Percentiles rank a stretch among this genome's conserved stretches.
phyloP scores from a whole-genome alignment of 192 early-diverging fungal genomes.

The Coemansia sp. region DNA sequence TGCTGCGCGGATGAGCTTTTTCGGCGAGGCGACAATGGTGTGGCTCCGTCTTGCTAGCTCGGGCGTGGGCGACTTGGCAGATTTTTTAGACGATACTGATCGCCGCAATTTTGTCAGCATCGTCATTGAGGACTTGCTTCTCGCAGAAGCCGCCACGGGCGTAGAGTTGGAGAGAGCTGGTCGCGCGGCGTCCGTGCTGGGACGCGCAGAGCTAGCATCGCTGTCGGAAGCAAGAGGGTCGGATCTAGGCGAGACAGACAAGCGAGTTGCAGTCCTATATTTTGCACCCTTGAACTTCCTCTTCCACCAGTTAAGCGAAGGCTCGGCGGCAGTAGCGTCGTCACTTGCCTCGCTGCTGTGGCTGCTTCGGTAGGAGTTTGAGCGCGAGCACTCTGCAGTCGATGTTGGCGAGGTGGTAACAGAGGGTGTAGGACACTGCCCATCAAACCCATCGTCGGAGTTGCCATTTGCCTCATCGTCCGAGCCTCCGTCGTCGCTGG shows the following conservation, averaged over 20 bases:
- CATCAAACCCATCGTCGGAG: conserved; percentile 49
- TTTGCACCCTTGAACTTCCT: conserved; percentile 26
- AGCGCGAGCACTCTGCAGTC: conserved; percentile 50
- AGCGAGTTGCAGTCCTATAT: conserved; percentile 8
- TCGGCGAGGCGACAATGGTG: conserved; percentile 9
- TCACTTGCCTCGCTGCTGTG: conserved; percentile 35
- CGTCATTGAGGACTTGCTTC: conserved; percentile 11
- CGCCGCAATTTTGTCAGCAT: conserved; percentile 46
- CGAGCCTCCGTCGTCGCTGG: conserved; percentile 22
- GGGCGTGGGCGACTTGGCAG: not conserved
- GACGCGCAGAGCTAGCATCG: not conserved
- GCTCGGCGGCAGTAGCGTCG: conserved; percentile 35
- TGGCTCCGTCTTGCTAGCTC: conserved; percentile 11
- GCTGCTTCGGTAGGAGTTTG: conserved; percentile 40
- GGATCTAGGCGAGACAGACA: not conserved
- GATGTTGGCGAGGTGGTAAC: conserved; percentile 28
- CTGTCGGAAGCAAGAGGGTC: not conserved
- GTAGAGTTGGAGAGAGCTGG: not conserved
- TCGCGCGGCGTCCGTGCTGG: not conserved
- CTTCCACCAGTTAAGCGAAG: conserved; percentile 49
- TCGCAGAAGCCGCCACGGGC: not conserved
- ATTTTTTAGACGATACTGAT: conserved; percentile 34
- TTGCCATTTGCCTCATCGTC: conserved; percentile 22
- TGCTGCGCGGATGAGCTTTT: conserved; percentile 17
- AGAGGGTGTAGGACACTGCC: conserved; percentile 24